phyloP scores from a whole-genome alignment of 495 filamentous ascomycete genomes.

The Thermothielavioides terrestris region DNA sequence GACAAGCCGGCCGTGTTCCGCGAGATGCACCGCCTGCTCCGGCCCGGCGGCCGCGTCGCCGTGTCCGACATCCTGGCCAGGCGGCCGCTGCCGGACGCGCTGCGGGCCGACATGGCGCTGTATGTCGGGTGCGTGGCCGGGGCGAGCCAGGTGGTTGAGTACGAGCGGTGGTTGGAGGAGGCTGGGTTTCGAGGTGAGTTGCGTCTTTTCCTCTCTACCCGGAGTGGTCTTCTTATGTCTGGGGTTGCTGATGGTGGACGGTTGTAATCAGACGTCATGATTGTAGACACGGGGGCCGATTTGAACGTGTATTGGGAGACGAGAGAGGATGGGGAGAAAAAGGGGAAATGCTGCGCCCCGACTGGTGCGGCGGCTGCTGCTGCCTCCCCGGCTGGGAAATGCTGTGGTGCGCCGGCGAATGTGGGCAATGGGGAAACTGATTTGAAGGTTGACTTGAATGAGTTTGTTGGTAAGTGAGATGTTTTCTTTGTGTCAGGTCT shows the following conservation, averaged over 20 bases:
- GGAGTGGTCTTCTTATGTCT: background rate
- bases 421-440: background rate
- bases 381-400: no score
- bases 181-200: slow-evolving; percentile 48
- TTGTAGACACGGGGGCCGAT: slow-evolving; percentile 46
- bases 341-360: slow-evolving; percentile 7
- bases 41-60: slow-evolving; percentile 52
- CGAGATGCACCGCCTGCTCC: slow-evolving; percentile 55
- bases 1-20: slow-evolving; percentile 51
- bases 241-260: background rate
- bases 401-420: slow-evolving; percentile 9
- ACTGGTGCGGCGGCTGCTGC: background rate
- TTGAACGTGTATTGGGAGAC: slow-evolving; percentile 50
- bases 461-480: slow-evolving; percentile 43
- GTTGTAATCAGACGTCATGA: slow-evolving; percentile 44
- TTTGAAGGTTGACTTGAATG: slow-evolving; percentile 35
- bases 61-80: slow-evolving; percentile 57
- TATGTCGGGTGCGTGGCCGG: slow-evolving; percentile 57
- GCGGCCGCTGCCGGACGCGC: slow-evolving; percentile 40
- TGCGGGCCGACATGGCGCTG: slow-evolving; percentile 41
- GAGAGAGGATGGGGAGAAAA: slow-evolving; percentile 16
- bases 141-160: slow-evolving; percentile 45
- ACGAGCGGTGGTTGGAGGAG: slow-evolving; percentile 45
- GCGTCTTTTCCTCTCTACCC: background rate
- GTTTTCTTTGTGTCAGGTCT: background rate